A percentile compares a stretch with the other conserved stretches of the same genome.
Evolutionary conservation across 148 eudicot species (phyloP).

Genomic region (Oxyria digyna): DNA sequence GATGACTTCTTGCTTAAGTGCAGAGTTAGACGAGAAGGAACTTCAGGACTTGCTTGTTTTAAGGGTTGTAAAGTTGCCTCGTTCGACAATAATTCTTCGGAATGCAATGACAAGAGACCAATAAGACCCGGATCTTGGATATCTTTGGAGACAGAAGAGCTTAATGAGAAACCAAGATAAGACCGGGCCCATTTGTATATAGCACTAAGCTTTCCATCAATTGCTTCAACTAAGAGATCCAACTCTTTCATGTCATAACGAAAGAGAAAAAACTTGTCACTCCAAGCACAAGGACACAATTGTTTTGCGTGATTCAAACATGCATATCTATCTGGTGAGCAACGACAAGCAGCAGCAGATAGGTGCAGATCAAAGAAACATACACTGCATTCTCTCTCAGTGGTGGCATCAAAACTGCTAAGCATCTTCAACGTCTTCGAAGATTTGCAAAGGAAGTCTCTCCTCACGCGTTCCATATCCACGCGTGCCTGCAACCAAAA

Average conservation of each 20-base stretch:
- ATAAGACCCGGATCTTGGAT: constrained; percentile 19
- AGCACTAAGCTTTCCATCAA: constrained; percentile 94
- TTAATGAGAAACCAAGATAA: constrained; percentile 76
- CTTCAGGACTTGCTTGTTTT: constrained; percentile 12
- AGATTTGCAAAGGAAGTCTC: constrained; percentile 73
- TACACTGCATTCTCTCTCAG: constrained; percentile 89
- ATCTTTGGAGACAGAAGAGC: constrained; percentile 56
- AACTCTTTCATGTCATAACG: constrained; percentile 74
- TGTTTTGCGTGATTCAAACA: constrained; percentile 90
- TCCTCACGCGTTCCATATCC: constrained; percentile 66
- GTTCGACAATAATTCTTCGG: constrained; percentile 17
- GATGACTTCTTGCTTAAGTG: constrained; percentile 13
- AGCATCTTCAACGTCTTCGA: constrained; percentile 81
- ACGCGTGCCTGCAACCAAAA: constrained; percentile 56
- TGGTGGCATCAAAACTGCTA: constrained; percentile 66
- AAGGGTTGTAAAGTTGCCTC: constrained; percentile 10
- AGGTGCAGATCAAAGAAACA: constrained; percentile 89
- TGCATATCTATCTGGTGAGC: constrained; percentile 79
- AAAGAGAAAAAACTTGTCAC: constrained; percentile 68
- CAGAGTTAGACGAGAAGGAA: constrained; percentile 20
- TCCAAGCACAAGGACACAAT: constrained; percentile 74
- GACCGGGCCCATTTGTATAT: constrained; percentile 87
- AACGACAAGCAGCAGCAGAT: constrained; percentile 87
- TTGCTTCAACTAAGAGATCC: constrained; percentile 79
- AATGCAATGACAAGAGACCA: constrained; percentile 18